Percentiles rank a stretch among this genome's conserved stretches.
phyloP scores from a whole-genome alignment of 2,329 filamentous ascomycete species.

The Scedosporium aurantiacum region DNA sequence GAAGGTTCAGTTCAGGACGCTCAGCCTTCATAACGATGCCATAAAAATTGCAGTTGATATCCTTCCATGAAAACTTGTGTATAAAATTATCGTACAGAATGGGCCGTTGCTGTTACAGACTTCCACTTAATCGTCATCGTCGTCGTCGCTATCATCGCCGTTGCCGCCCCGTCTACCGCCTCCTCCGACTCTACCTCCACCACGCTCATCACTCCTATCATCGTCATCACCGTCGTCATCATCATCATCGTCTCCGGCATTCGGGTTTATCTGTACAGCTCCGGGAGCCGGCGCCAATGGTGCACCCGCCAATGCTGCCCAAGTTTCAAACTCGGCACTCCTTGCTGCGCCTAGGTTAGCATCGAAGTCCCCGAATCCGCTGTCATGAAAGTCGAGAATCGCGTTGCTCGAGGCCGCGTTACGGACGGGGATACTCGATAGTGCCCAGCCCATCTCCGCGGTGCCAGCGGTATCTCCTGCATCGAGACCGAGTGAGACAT shows the following conservation, averaged over 20 bases:
- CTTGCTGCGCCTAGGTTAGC: slow-evolving; percentile 12
- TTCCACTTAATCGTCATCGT: slow-evolving; percentile 1
- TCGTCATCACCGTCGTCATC: not conserved
- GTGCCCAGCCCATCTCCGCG: slow-evolving; percentile 25
- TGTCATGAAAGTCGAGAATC: slow-evolving; percentile 12
- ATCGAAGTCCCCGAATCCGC: slow-evolving; percentile 14
- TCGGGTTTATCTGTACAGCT: not conserved
- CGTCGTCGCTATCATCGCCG: not conserved
- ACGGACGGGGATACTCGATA: slow-evolving; percentile 15
- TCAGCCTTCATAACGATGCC: too few species aligned
- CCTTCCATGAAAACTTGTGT: too few species aligned
- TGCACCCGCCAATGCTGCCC: slow-evolving; percentile 11
- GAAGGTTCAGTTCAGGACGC: too few species aligned
- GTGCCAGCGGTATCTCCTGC: slow-evolving; percentile 14
- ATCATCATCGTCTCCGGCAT: not conserved
- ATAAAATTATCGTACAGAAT: too few species aligned
- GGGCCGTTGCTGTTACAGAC: too few species aligned
- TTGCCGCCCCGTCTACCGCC: not conserved
- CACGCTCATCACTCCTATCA: not conserved
- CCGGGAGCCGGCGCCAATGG: not conserved
- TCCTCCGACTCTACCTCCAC: not conserved
- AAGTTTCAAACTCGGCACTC: slow-evolving; percentile 12
- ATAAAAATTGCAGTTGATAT: too few species aligned
- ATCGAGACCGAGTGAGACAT: slow-evolving; percentile 17
- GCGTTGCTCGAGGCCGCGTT: slow-evolving; percentile 10